phyloP scores from a whole-genome alignment of 2,329 filamentous ascomycete genomes.

The Lasiodiplodia sp. region DNA sequence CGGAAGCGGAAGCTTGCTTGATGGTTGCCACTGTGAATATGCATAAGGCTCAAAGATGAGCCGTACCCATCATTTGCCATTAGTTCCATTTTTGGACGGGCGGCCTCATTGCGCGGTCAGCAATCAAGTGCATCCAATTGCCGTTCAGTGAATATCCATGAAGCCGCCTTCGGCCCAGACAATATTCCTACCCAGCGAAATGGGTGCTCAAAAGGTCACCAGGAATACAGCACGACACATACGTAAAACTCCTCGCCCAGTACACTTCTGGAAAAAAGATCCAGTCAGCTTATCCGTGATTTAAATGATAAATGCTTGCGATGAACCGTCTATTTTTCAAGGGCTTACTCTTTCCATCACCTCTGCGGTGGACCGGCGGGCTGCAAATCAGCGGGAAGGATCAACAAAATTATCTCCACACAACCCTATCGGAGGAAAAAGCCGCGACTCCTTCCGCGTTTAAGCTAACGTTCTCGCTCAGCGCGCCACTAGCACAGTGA shows the following conservation, averaged over 20 bases:
- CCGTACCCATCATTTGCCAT: neutral
- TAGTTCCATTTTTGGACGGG: neutral
- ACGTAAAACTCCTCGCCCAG: neutral
- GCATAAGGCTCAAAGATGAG: neutral
- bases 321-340: neutral
- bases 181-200: neutral
- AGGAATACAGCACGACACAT: neutral
- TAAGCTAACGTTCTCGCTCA: neutral
- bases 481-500: neutral
- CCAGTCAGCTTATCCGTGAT: neutral
- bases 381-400: conserved; percentile 10
- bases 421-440: neutral
- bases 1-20: neutral
- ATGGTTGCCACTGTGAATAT: neutral
- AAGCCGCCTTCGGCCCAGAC: neutral
- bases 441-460: neutral
- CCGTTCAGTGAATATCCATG: neutral
- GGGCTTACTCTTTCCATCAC: neutral
- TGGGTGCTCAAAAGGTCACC: neutral
- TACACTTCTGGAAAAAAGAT: neutral
- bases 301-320: neutral
- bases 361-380: neutral
- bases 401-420: neutral
- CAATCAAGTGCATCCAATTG: neutral
- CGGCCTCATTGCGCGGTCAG: neutral